These are phyloP conservation scores for Fusarium proliferatum DNA, from an alignment of 2,329 filamentous ascomycete genomes.

Conservation along the genomic window DNA sequence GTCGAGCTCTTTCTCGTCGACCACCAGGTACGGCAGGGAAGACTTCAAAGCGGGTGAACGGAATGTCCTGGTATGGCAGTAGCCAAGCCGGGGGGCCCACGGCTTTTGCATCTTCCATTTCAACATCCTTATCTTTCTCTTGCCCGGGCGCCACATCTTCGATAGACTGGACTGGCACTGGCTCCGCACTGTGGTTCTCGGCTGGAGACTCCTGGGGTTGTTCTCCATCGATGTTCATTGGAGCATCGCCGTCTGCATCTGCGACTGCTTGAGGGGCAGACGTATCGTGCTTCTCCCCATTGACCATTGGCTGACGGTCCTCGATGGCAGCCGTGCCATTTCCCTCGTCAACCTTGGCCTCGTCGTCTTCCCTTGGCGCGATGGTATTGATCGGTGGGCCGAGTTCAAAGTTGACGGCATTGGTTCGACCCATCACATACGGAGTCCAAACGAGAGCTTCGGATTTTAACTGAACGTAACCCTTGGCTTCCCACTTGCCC, in stretches of 20 bases:
- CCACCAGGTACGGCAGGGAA: slow-evolving; percentile 72
- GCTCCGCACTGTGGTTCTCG: slow-evolving; percentile 40
- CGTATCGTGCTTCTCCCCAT: slow-evolving; percentile 38
- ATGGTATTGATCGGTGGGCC: slow-evolving; percentile 86
- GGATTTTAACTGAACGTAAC: slow-evolving; percentile 85
- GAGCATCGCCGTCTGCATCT: not conserved
- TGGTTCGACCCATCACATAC: slow-evolving; percentile 93
- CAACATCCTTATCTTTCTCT: slow-evolving; percentile 48
- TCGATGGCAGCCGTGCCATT: slow-evolving; percentile 34
- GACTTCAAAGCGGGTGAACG: slow-evolving; percentile 78
- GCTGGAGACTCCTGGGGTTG: slow-evolving; percentile 13
- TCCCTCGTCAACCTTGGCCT: slow-evolving; percentile 54
- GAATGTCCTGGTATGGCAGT: slow-evolving; percentile 67
- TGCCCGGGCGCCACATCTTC: slow-evolving; percentile 47
- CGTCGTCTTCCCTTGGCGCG: slow-evolving; percentile 84
- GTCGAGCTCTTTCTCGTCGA: slow-evolving; percentile 60
- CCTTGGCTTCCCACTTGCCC: slow-evolving; percentile 87
- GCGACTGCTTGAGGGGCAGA: slow-evolving; percentile 3
- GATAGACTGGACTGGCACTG: slow-evolving; percentile 46
- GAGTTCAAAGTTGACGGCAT: slow-evolving; percentile 83
- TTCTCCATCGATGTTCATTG: slow-evolving; percentile 2
- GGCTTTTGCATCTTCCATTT: slow-evolving; percentile 43
- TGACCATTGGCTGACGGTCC: slow-evolving; percentile 33
- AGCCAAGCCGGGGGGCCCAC: slow-evolving; percentile 56
- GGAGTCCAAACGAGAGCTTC: slow-evolving; percentile 92